A percentile compares a stretch with the other conserved stretches of the same genome.
phyloP scores from a whole-genome alignment of 768 basidiomycete genomes.

The Auricularia cornea region DNA sequence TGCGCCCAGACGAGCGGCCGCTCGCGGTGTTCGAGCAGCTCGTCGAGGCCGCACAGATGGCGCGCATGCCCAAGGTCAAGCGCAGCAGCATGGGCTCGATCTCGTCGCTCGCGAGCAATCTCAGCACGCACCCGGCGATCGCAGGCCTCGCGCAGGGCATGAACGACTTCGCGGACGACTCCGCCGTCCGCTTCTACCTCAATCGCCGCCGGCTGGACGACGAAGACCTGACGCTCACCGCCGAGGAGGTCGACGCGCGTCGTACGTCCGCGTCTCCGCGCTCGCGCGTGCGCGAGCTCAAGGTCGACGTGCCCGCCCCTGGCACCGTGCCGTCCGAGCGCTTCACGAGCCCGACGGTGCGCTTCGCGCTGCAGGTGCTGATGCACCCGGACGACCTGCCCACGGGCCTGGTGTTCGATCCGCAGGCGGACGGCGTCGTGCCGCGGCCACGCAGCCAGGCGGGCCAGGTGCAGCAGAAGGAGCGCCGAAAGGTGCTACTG shows the following conservation, averaged over 20 bases:
- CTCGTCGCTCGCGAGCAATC: slow-evolving; percentile 83
- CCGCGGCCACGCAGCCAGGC: slow-evolving; percentile 42
- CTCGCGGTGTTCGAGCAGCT: slow-evolving; percentile 84
- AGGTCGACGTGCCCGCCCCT: slow-evolving; percentile 25
- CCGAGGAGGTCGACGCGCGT: neutral
- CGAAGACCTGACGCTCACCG: slow-evolving; percentile 16
- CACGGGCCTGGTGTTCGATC: slow-evolving; percentile 92
- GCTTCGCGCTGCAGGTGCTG: slow-evolving; percentile 79
- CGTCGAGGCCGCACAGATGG: slow-evolving; percentile 61
- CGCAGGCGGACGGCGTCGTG: slow-evolving; percentile 84
- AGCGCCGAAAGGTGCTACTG: slow-evolving; percentile 76
- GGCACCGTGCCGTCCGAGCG: slow-evolving; percentile 53
- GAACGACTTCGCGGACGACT: slow-evolving; percentile 98
- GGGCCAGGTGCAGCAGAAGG: slow-evolving; percentile 33
- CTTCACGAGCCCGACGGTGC: slow-evolving; percentile 72
- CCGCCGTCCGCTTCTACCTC: slow-evolving; percentile 92
- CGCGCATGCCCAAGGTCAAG: slow-evolving; percentile 73
- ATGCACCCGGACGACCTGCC: slow-evolving; percentile 89
- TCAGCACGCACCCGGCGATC: slow-evolving; percentile 94
- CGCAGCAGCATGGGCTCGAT: slow-evolving; percentile 90
- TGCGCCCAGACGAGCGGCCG: slow-evolving; percentile 68
- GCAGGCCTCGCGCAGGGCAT: slow-evolving; percentile 65
- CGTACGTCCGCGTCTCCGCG: neutral
- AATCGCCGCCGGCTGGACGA: slow-evolving; percentile 50
- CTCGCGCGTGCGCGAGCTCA: slow-evolving; percentile 13